Evolutionary conservation across 139 green algal genomes (phyloP).

Genomic region (Volvox reticuliferus): DNA sequence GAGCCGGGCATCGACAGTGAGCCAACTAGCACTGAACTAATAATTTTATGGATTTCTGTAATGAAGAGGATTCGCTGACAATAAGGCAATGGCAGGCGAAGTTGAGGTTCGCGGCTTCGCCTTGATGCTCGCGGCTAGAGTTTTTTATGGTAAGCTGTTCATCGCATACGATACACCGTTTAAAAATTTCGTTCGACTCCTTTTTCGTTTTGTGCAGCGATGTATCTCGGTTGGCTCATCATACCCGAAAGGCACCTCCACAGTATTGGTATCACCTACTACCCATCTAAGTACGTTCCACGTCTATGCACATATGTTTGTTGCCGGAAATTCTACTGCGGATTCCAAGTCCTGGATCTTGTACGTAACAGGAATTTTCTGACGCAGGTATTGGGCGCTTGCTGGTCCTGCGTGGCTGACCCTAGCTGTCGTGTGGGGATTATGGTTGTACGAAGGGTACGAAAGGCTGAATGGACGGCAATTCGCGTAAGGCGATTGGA

Average conservation of each 20-base stretch:
- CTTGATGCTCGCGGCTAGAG: background rate
- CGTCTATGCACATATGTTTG: no score
- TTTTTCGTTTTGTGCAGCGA: slow-evolving; percentile 53
- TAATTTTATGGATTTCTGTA: no score
- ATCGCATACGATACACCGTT: background rate
- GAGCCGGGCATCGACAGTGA: no score
- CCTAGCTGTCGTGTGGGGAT: slow-evolving; percentile 60
- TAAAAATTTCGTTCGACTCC: background rate
- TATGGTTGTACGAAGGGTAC: slow-evolving; percentile 75
- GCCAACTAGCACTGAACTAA: no score
- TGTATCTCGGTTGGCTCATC: slow-evolving; percentile 76
- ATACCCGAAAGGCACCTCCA: slow-evolving; percentile 62
- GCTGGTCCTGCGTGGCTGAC: slow-evolving; percentile 72
- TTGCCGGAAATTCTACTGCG: no score
- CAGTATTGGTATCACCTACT: slow-evolving; percentile 74
- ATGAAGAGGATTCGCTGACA: no score
- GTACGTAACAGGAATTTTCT: background rate
- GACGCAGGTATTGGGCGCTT: slow-evolving; percentile 72
- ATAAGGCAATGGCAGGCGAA: background rate
- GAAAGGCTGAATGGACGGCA: background rate
- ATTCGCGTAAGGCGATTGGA: no score
- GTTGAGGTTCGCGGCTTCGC: slow-evolving; percentile 21
- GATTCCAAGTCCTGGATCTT: no score
- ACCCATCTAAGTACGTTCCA: slow-evolving; percentile 67
- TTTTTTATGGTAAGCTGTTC: background rate